These are phyloP conservation scores for Epichloe amarillans DNA, from an alignment of 2,329 filamentous ascomycete species.

Conservation along the genomic window DNA sequence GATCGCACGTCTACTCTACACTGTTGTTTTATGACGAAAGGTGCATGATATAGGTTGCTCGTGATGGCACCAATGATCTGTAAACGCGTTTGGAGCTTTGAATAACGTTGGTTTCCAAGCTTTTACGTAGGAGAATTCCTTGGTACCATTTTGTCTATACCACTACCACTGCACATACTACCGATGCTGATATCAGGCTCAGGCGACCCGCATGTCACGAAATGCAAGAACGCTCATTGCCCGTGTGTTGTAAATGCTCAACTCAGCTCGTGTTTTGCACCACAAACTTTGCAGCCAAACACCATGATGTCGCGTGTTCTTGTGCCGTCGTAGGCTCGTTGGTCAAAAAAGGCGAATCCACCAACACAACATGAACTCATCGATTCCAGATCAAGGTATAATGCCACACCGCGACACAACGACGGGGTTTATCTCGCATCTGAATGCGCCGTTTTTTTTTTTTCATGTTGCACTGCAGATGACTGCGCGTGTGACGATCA, in stretches of 20 bases:
- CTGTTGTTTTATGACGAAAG: not conserved
- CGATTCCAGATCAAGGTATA: conserved; percentile 1
- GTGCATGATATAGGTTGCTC: too few relatives aligned
- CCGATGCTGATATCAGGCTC: too few relatives aligned
- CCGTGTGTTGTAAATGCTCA: too few relatives aligned
- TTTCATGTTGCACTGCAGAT: not conserved
- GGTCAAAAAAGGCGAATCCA: not conserved
- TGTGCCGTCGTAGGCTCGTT: not conserved
- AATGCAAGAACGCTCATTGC: too few relatives aligned
- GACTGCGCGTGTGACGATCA: not conserved
- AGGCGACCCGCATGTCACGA: too few relatives aligned
- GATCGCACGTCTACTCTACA: not conserved
- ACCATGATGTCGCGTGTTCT: not conserved
- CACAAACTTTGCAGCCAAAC: not conserved
- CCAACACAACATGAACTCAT: not conserved
- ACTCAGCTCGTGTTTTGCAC: not conserved
- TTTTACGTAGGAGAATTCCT: too few relatives aligned
- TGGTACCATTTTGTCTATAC: too few relatives aligned
- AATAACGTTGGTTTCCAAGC: too few relatives aligned
- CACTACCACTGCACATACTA: too few relatives aligned
- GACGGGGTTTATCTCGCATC: not conserved
- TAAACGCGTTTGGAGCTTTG: too few relatives aligned
- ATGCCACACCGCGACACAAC: conserved; percentile 1
- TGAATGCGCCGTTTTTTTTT: not conserved
- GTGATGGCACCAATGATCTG: too few relatives aligned